Evolutionary conservation across 176 grass and related monocot species (phyloP), one percentile per base, ranked within the genome.

Genomic region (Musa schizocarpa): DNA sequence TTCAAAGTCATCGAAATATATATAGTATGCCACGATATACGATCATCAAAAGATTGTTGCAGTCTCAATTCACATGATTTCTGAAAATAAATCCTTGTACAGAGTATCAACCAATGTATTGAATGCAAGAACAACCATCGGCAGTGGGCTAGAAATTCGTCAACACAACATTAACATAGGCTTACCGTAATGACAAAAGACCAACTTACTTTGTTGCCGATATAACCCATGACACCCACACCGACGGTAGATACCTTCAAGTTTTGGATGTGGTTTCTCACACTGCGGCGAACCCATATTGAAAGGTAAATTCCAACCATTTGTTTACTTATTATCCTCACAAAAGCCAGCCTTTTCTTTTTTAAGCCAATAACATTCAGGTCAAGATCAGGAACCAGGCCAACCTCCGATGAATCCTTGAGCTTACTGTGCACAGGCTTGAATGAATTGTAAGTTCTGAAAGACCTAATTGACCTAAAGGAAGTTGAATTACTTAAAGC

Each of bases 161-260:
- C 34, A 43, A 6, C 4, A 5, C 34, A 43, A 22, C 19, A 63
- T 22, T 10, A 62, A 2, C 9, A 25, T 2, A 23, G 13, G n/a
- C 9, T 63, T 24, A 25, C 19, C 9, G 19, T 21, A 50, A 51
- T 50, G 34, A 65, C 50, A 23, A 27, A 51, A 79, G 58, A 52
- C 1, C 12, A 73, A 56, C 76, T 81, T 29, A 83, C 85, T 82
- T 94, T 98, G 86, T 94, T 98, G 71, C 95, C 95, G 57, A 98
- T 98, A 83, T 94, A 98, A 9, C 95, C 95, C 95, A 98, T 98
- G 84, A 88, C 88, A 56, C 95, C 95, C 43, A 96, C 93, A 64
- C 93, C 93, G 54, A 96, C 89, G 27, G 93, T 87, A 65, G 93
- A 90, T 53, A 96, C 89, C 88, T 88, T 92, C 73, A 96, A 56